Conservation (phyloP, 2,329 filamentous ascomycete species). For the Myriosclerotinia scirpicola region DNA sequence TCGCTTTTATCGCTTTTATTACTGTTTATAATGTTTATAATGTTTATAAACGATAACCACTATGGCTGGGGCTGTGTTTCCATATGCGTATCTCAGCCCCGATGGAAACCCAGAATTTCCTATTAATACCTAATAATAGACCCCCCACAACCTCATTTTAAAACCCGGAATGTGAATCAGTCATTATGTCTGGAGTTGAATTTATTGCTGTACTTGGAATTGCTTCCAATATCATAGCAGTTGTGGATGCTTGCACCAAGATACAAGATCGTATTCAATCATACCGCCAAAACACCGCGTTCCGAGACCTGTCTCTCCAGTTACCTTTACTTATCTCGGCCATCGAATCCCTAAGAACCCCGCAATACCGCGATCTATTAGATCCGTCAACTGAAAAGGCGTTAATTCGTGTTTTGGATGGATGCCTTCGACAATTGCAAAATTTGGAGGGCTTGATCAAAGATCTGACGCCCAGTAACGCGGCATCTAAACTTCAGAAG, state of each 20-base stretch:
- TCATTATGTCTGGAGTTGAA: slow-evolving; percentile 16
- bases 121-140: too few relatives aligned
- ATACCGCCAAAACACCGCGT: slow-evolving; percentile 14
- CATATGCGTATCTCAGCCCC: neutral
- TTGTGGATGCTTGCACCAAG: slow-evolving; percentile 18
- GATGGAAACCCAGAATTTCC: neutral
- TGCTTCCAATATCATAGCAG: slow-evolving; percentile 19
- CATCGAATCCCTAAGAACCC: slow-evolving; percentile 4
- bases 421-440: slow-evolving; percentile 15
- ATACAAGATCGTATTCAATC: slow-evolving; percentile 11
- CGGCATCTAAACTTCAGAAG: slow-evolving; percentile 20
- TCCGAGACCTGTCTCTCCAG: slow-evolving; percentile 12
- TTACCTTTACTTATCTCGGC: slow-evolving; percentile 12
- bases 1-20: too few relatives aligned
- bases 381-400: slow-evolving; percentile 7
- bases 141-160: neutral
- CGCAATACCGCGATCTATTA: slow-evolving; percentile 1
- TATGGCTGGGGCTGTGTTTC: slow-evolving; percentile 13
- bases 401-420: slow-evolving; percentile 20
- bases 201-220: slow-evolving; percentile 12
- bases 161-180: neutral
- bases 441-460: slow-evolving; percentile 16
- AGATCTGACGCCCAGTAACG: slow-evolving; percentile 14
- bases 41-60: too few relatives aligned
- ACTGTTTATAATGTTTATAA: too few relatives aligned